phyloP scores from a whole-genome alignment of 129 eudicot genomes.

The Chrysanthemum lavandulifolium region DNA sequence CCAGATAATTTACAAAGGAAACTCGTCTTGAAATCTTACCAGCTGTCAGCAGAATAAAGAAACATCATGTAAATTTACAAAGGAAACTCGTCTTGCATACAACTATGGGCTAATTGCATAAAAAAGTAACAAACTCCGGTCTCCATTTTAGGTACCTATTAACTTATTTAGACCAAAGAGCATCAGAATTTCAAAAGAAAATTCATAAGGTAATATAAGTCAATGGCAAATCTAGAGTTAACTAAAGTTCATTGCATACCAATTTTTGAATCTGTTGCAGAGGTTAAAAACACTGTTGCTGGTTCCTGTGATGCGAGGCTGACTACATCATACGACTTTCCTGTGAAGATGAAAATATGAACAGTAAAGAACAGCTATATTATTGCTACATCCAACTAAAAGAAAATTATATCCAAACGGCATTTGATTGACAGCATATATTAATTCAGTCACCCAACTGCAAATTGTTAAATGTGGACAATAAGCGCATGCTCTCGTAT shows the following conservation, averaged over 20 bases:
- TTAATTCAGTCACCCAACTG: too few relatives aligned
- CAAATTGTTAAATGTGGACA: not conserved
- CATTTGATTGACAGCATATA: not conserved
- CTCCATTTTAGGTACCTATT: not conserved
- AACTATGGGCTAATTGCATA: not conserved
- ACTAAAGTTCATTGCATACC: constrained; percentile 34
- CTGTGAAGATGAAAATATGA: constrained; percentile 35
- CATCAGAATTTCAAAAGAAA: not conserved
- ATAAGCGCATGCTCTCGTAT: too few relatives aligned
- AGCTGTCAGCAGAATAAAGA: constrained; percentile 40
- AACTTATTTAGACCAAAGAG: not conserved
- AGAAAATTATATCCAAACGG: too few relatives aligned
- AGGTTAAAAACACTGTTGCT: constrained; percentile 59
- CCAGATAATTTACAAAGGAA: constrained; percentile 69
- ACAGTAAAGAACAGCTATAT: not conserved
- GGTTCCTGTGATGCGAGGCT: constrained; percentile 53
- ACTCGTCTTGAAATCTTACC: constrained; percentile 74
- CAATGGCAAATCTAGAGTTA: not conserved
- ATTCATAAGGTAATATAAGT: not conserved
- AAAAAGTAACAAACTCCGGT: not conserved
- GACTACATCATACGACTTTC: constrained; percentile 65
- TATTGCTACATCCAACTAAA: not conserved
- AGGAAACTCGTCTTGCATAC: too few relatives aligned
- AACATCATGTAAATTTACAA: not conserved
- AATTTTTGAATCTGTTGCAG: constrained; percentile 58